Conservation (phyloP, 352 stramenopile genomes). For the Elongisporangium anandrum region DNA sequence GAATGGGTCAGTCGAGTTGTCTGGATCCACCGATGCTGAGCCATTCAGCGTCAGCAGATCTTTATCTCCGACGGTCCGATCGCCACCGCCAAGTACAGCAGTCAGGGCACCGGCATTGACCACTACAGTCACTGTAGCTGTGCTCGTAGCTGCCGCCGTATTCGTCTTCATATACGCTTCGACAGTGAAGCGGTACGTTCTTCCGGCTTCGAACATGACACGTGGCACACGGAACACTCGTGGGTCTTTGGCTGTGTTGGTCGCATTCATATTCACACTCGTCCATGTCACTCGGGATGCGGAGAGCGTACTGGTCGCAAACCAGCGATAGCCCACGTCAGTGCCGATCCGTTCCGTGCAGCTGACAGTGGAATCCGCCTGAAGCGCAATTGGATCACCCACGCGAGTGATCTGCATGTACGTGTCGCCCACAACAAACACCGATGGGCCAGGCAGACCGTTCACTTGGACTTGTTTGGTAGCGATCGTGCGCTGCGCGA, state of each 20-base stretch:
- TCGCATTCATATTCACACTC: conserved; percentile 31
- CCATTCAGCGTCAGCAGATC: conserved; percentile 51
- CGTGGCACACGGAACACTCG: conserved; percentile 47
- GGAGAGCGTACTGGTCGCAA: conserved; percentile 14
- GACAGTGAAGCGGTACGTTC: conserved; percentile 52
- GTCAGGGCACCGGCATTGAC: conserved; percentile 35
- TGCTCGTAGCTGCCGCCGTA: conserved; percentile 17
- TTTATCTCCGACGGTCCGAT: conserved; percentile 39
- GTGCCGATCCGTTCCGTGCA: conserved; percentile 34
- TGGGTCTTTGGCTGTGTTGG: conserved; percentile 57
- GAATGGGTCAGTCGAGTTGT: conserved; percentile 27
- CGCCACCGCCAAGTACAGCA: conserved; percentile 32
- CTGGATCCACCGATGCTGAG: conserved; percentile 43
- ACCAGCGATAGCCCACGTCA: conserved; percentile 46
- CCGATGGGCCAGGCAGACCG: conserved; percentile 32
- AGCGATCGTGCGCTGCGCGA: conserved; percentile 21
- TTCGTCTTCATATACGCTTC: conserved; percentile 42
- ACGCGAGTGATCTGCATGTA: conserved; percentile 27
- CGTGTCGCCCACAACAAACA: conserved; percentile 46
- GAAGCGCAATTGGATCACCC: conserved; percentile 30
- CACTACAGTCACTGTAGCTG: conserved; percentile 20
- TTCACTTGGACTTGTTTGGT: conserved; percentile 31
- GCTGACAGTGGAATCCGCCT: conserved; percentile 38
- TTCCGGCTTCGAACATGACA: conserved; percentile 24
- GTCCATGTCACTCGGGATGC: conserved; percentile 4